Evolutionary conservation across 1,284 basidiomycete genomes (phyloP).

Genomic region (Somion occarium): DNA sequence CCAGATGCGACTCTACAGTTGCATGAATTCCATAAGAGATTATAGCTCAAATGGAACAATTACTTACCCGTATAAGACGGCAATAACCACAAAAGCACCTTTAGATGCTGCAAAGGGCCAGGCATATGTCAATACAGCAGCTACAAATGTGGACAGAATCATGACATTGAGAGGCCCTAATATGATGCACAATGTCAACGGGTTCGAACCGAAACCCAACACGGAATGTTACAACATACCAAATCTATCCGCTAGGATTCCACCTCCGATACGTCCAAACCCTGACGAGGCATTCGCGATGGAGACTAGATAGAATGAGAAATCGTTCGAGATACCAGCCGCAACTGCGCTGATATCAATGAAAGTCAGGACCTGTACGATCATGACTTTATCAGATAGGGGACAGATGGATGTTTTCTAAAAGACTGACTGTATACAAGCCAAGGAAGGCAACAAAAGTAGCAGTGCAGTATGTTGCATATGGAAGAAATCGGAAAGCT

Average conservation of each 20-base stretch:
- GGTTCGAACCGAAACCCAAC: slow-evolving; percentile 1
- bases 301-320: slow-evolving; percentile 42
- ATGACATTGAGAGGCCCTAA: slow-evolving; percentile 52
- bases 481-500: slow-evolving; percentile 44
- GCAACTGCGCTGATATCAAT: slow-evolving; percentile 29
- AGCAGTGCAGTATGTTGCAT: slow-evolving; percentile 38
- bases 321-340: slow-evolving; percentile 30
- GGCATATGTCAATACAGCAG: slow-evolving; percentile 48
- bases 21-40: slow-evolving; percentile 35
- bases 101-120: slow-evolving; percentile 51
- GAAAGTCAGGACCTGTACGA: slow-evolving; percentile 1
- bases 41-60: not conserved
- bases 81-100: slow-evolving; percentile 38
- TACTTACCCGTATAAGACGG: slow-evolving; percentile 47
- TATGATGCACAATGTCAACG: too few relatives aligned
- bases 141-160: slow-evolving; percentile 44
- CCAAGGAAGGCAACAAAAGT: slow-evolving; percentile 50
- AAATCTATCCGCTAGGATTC: slow-evolving; percentile 35
- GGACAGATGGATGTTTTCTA: not conserved
- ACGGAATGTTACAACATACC: slow-evolving; percentile 20
- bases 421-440: slow-evolving; percentile 47
- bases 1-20: slow-evolving; percentile 42
- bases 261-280: slow-evolving; percentile 37
- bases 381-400: not conserved
- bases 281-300: slow-evolving; percentile 41